A percentile compares a stretch with the other conserved stretches of the same genome.
Evolutionary conservation across 495 filamentous ascomycete species (phyloP).

Genomic region (Hypoxylon intermedium): DNA sequence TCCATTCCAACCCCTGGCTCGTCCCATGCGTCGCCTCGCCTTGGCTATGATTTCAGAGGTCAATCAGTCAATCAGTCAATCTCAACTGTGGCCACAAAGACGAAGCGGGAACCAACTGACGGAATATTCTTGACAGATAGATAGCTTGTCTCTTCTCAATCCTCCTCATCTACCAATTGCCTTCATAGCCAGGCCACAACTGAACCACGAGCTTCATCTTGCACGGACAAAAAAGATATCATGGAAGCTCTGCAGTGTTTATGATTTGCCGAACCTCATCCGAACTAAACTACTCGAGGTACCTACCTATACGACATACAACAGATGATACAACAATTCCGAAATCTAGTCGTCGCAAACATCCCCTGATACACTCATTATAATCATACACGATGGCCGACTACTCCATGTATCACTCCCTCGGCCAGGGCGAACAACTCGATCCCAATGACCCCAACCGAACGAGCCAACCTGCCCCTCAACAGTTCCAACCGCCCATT

Average conservation of each 20-base stretch:
- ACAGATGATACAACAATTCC: no score
- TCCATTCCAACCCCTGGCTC: conserved; percentile 1
- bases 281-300: background rate
- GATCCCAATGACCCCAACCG: conserved; percentile 70
- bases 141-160: background rate
- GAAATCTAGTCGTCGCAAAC: no score
- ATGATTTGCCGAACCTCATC: conserved; percentile 28
- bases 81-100: conserved; percentile 23
- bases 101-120: background rate
- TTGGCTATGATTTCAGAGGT: conserved; percentile 25
- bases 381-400: conserved; percentile 66
- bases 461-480: conserved; percentile 62
- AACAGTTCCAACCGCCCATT: conserved; percentile 61
- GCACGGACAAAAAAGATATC: conserved; percentile 18
- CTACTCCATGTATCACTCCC: conserved; percentile 77
- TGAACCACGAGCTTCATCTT: background rate
- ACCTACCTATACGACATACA: conserved; percentile 5
- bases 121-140: no score
- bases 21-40: conserved; percentile 3
- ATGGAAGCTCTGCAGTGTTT: conserved; percentile 27
- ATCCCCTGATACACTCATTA: background rate
- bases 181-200: background rate
- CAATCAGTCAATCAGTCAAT: conserved; percentile 4
- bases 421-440: conserved; percentile 65
- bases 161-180: background rate